Base-by-base conservation (phyloP, 306 rosid species). In the Castanea sativa region DNA sequence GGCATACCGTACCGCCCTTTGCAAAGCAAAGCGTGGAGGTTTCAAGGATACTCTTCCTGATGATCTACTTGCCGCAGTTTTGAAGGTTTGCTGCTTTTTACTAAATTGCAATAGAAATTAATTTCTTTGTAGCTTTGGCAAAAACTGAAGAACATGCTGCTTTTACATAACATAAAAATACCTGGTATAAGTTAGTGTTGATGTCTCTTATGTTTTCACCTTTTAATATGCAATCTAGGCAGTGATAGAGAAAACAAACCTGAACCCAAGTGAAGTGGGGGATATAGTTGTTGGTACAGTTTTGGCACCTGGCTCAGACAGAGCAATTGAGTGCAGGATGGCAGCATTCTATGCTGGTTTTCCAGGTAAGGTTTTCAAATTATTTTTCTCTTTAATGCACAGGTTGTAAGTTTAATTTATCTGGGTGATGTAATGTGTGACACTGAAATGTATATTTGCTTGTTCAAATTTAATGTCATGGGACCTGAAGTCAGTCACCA, bases 281-380 rank as follows among this genome's bases (percentile, higher is more conserved):
- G 98, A 95, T 74, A 91, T 92, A 78, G 87, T 95, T 76, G 99
- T 95, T 57, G 99, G 99, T 70, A 95, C 98, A 14, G 99, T 92
- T 61, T 70, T 86, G 80, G 95, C 83, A 63, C 97, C 97, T 69
- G 99, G 99, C 76, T 92, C 99, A 67, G 85, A 80, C 57, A 88
- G 92, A 92, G 99, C 93, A 55, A 88, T 75, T 19, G 99, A 91
- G 57, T 95, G 99, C 88, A 90, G 94, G 85, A 95, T 95, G 95
- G 99, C 95, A 1, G 90, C 97, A 19, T 88, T 95, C 73, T 95
- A 89, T 73, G 97, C 96, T 33, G 96, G 99, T 80, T 91, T 95
- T 83, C 97, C 98, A 1, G 98, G 99, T 92, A 85, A 67, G 64
- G 63, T 84, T 75, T 74, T 5, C 35, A 32, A 18, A 5, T 5